phyloP scores from a whole-genome alignment of 75 land plant species.

The Cupressus sempervirens region DNA sequence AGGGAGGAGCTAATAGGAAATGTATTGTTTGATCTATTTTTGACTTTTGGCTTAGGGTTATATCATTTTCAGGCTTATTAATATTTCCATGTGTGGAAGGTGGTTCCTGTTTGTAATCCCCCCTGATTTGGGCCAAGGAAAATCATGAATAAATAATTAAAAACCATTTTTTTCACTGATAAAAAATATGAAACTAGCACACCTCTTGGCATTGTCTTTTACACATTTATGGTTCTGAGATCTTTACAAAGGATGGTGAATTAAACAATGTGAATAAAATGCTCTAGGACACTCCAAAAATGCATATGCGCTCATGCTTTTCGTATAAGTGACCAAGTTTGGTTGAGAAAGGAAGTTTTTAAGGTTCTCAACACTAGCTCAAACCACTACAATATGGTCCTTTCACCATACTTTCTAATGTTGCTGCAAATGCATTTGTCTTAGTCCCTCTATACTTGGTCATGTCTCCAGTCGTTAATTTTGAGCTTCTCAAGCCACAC shows the following conservation, averaged over 20 bases:
- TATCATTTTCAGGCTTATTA: no score
- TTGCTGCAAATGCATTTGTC: background rate
- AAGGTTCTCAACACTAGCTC: background rate
- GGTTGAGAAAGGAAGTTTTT: background rate
- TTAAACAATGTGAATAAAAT: background rate
- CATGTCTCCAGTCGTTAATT: background rate
- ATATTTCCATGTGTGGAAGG: no score
- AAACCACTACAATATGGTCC: background rate
- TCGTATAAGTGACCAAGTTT: background rate
- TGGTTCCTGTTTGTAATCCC: no score
- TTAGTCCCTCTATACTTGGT: background rate
- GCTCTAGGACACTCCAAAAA: background rate
- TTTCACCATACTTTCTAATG: background rate
- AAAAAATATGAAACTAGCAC: no score
- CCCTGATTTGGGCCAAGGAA: no score
- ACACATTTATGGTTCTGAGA: background rate
- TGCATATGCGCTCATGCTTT: background rate
- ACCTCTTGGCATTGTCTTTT: no score
- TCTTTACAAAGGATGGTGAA: background rate
- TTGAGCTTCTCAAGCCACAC: background rate
- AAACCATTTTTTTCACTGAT: no score
- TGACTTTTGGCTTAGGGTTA: no score
- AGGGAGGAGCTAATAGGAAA: no score
- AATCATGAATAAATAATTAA: no score
- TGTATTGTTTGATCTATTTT: no score